phyloP scores from a whole-genome alignment of 768 basidiomycete genomes.

The Dentipellis fragilis region DNA sequence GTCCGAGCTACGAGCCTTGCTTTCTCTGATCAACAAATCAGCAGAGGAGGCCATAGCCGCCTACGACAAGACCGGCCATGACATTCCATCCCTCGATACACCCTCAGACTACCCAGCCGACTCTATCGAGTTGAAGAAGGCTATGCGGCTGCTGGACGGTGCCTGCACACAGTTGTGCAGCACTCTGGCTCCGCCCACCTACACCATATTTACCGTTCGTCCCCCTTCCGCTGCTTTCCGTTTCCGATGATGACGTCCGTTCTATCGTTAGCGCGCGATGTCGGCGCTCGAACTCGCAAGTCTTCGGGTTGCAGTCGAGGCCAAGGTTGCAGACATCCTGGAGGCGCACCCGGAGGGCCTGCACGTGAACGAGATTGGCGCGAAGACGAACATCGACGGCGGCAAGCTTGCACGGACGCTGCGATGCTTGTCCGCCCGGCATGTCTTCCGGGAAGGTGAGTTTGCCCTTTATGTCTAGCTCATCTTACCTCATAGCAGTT shows the following conservation, averaged over 20 bases:
- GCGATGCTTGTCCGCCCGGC: slow-evolving; percentile 29
- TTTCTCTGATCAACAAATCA: slow-evolving; percentile 22
- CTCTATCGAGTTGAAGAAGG: slow-evolving; percentile 9
- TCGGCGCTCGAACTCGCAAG: slow-evolving; percentile 14
- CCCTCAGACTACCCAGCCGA: slow-evolving; percentile 5
- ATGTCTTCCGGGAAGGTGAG: slow-evolving; percentile 31
- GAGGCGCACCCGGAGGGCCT: slow-evolving; percentile 26
- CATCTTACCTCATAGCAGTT: background rate
- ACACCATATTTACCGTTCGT: slow-evolving; percentile 14
- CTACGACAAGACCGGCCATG: slow-evolving; percentile 10
- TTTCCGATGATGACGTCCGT: background rate
- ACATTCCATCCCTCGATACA: slow-evolving; percentile 6
- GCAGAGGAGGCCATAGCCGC: slow-evolving; percentile 13
- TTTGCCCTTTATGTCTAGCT: background rate
- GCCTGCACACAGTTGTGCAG: slow-evolving; percentile 16
- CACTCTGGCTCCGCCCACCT: slow-evolving; percentile 11
- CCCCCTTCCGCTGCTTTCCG: background rate
- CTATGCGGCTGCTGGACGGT: slow-evolving; percentile 14
- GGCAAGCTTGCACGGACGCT: slow-evolving; percentile 30
- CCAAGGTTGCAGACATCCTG: slow-evolving; percentile 30
- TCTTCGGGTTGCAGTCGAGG: slow-evolving; percentile 24
- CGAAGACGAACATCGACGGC: slow-evolving; percentile 22
- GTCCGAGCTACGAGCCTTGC: slow-evolving; percentile 21
- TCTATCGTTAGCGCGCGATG: background rate
- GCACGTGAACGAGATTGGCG: slow-evolving; percentile 23